phyloP scores from a whole-genome alignment of 805 yeast species.

The Priceomyces castillae region DNA sequence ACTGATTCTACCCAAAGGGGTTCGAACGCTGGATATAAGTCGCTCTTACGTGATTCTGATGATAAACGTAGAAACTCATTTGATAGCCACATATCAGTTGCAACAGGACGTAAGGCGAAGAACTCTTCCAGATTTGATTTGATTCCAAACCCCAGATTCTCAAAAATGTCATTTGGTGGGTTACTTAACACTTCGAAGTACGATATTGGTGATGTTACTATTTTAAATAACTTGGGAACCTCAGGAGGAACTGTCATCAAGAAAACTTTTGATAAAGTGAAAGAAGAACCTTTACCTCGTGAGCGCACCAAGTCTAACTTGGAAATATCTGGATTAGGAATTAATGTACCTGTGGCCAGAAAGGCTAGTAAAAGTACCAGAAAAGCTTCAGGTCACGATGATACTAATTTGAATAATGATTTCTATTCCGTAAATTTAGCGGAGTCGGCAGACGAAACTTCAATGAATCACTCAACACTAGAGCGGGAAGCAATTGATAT shows the following conservation, averaged over 20 bases:
- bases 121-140: slow-evolving; percentile 12
- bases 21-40: slow-evolving; percentile 13
- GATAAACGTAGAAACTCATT: slow-evolving; percentile 12
- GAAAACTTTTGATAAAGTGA: not conserved
- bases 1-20: not conserved
- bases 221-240: slow-evolving; percentile 4
- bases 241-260: slow-evolving; percentile 12
- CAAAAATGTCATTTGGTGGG: slow-evolving; percentile 42
- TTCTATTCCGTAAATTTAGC: slow-evolving; percentile 21
- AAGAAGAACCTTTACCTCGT: slow-evolving; percentile 19
- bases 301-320: slow-evolving; percentile 7
- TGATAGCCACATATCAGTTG: not conserved
- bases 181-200: slow-evolving; percentile 17
- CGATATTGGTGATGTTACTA: slow-evolving; percentile 8
- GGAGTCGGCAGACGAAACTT: slow-evolving; percentile 12
- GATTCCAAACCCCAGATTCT: slow-evolving; percentile 44
- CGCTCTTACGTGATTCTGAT: slow-evolving; percentile 21
- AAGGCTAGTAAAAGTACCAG: not conserved
- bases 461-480: slow-evolving; percentile 10
- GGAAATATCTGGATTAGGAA: slow-evolving; percentile 28
- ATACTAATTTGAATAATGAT: slow-evolving; percentile 3
- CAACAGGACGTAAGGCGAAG: not conserved
- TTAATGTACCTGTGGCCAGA: slow-evolving; percentile 8
- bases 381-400: not conserved
- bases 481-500: slow-evolving; percentile 22